Evolutionary conservation across 257 asterid genomes (phyloP).

Genomic region (Thymus mandschuricus): DNA sequence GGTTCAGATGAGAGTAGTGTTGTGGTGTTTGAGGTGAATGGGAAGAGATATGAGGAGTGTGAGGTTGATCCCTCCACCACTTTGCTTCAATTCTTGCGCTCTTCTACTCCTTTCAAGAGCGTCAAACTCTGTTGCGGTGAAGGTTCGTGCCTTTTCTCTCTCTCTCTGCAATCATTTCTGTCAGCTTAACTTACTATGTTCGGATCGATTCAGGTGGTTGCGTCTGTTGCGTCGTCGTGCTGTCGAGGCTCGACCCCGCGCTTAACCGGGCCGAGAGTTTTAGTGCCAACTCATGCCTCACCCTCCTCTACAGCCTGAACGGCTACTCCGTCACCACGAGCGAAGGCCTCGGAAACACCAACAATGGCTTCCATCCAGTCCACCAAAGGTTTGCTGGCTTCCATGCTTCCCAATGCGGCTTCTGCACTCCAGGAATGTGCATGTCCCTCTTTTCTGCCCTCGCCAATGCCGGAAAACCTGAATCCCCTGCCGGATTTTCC

Average conservation of each 20-base stretch:
- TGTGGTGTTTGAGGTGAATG: slow-evolving; percentile 67
- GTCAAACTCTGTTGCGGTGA: slow-evolving; percentile 89
- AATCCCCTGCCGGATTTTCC: slow-evolving; percentile 20
- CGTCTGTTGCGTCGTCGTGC: slow-evolving; percentile 29
- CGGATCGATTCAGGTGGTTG: slow-evolving; percentile 36
- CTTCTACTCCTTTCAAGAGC: slow-evolving; percentile 69
- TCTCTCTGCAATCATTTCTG: neutral
- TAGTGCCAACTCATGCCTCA: slow-evolving; percentile 30
- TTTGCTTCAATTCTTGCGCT: too few relatives aligned
- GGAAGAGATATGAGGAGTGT: slow-evolving; percentile 60
- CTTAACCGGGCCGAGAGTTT: slow-evolving; percentile 17
- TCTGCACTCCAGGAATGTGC: slow-evolving; percentile 34
- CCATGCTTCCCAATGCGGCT: slow-evolving; percentile 38
- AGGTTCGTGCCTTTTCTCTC: slow-evolving; percentile 47
- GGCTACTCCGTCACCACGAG: slow-evolving; percentile 32
- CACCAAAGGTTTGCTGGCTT: slow-evolving; percentile 30
- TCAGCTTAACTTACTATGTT: too few relatives aligned
- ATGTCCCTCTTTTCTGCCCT: slow-evolving; percentile 31
- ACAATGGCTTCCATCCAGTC: slow-evolving; percentile 30
- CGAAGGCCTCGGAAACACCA: slow-evolving; percentile 31
- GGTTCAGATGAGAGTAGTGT: neutral
- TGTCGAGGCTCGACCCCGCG: neutral
- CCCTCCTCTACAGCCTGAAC: slow-evolving; percentile 26
- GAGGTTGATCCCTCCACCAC: slow-evolving; percentile 64
- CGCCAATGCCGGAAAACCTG: too few relatives aligned